phyloP scores from a whole-genome alignment of 352 stramenopile species.

The Phytophthora meadii region DNA sequence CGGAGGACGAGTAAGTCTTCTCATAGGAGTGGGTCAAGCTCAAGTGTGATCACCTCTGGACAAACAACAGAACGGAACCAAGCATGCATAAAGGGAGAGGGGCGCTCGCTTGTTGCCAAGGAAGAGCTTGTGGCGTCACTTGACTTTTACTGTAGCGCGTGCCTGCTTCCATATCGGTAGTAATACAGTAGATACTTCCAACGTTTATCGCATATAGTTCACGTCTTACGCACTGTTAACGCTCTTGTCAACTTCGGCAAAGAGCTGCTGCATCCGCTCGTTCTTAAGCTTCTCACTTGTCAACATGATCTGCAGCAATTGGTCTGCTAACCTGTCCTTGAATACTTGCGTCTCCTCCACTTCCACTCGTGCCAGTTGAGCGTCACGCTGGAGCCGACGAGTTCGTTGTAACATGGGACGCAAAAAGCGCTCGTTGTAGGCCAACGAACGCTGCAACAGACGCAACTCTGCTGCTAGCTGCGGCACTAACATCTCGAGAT shows the following conservation, averaged over 20 bases:
- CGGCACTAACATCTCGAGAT: slow-evolving; percentile 76
- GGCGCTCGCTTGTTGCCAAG: slow-evolving; percentile 26
- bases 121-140: slow-evolving; percentile 25
- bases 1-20: slow-evolving; percentile 47
- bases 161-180: slow-evolving; percentile 41
- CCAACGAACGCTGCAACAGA: slow-evolving; percentile 55
- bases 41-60: slow-evolving; percentile 18
- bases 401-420: slow-evolving; percentile 45
- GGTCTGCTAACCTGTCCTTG: slow-evolving; percentile 77
- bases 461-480: slow-evolving; percentile 56
- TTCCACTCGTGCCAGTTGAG: slow-evolving; percentile 68
- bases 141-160: slow-evolving; percentile 33
- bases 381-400: slow-evolving; percentile 44
- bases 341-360: slow-evolving; percentile 77
- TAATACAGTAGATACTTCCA: slow-evolving; percentile 52
- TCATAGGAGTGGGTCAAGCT: slow-evolving; percentile 22
- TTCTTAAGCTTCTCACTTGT: slow-evolving; percentile 75
- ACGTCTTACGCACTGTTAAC: slow-evolving; percentile 14
- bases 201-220: slow-evolving; percentile 26
- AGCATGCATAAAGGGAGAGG: slow-evolving; percentile 27
- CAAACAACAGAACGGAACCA: slow-evolving; percentile 35
- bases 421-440: slow-evolving; percentile 50
- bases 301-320: slow-evolving; percentile 80
- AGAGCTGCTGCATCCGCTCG: slow-evolving; percentile 76
- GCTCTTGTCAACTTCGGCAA: slow-evolving; percentile 60